phyloP scores from a whole-genome alignment of 2,329 filamentous ascomycete genomes.

The Aspergillus glaucus region DNA sequence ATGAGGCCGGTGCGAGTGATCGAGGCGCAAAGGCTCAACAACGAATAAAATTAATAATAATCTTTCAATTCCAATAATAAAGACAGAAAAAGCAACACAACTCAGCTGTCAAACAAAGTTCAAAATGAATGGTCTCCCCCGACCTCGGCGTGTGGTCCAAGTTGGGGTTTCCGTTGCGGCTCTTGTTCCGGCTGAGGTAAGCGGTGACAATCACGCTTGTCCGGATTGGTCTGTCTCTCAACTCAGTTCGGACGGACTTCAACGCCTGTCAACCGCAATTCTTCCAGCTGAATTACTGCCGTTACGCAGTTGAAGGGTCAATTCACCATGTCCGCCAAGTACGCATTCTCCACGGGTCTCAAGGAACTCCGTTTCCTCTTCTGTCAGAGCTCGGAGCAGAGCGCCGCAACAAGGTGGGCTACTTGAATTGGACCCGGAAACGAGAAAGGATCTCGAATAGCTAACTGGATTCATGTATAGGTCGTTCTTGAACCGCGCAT shows the following conservation, averaged over 20 bases:
- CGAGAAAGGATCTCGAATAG: too few species aligned
- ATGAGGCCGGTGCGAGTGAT: neutral
- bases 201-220: slow-evolving; percentile 19
- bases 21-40: neutral
- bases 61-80: neutral
- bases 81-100: neutral
- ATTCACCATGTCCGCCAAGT: slow-evolving; percentile 76
- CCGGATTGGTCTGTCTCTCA: slow-evolving; percentile 16
- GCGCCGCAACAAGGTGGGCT: slow-evolving; percentile 73
- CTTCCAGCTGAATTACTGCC: slow-evolving; percentile 1
- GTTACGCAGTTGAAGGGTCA: neutral
- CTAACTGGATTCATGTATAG: slow-evolving; percentile 45
- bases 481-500: slow-evolving; percentile 81
- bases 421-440: too few species aligned
- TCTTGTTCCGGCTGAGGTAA: slow-evolving; percentile 25
- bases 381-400: slow-evolving; percentile 89
- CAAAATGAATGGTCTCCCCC: slow-evolving; percentile 2
- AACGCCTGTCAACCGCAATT: slow-evolving; percentile 1
- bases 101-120: slow-evolving; percentile 2
- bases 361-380: slow-evolving; percentile 97
- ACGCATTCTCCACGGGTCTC: slow-evolving; percentile 79
- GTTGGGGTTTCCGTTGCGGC: slow-evolving; percentile 8
- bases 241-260: slow-evolving; percentile 3
- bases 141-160: slow-evolving; percentile 12
- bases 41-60: neutral